Evolutionary conservation across 2,329 filamentous ascomycete genomes (phyloP), one percentile per base, ranked within the genome.

Genomic region (Botrytis medusae): DNA sequence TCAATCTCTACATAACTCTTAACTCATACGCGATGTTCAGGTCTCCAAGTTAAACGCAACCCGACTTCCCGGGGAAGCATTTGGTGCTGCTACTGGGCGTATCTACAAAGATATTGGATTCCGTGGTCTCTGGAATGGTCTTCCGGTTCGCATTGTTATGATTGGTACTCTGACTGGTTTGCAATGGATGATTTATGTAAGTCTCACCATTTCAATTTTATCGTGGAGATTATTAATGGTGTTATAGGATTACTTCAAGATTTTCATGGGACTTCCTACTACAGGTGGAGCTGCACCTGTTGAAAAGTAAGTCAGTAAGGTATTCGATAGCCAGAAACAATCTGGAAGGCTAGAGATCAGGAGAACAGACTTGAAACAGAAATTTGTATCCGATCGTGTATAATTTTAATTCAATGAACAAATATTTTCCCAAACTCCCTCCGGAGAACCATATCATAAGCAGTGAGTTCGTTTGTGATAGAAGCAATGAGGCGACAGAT

Each of bases 101-200:
- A 96, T 97, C 79, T 97, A 97, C 84, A 89, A 87, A 79, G 92
- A 97, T 54, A 96, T 97, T 79, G 94, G 94, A 46, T 97, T 97
- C 83, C 79, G 78, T 25, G 95, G 95, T n/a, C 87, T 98, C 42
- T 97, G 95, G 95, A 97, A 97, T 80, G 95, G 95, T 14, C 84
- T 98, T 62, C 91, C 93, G 0, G 92, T 97, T 68, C 84, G 90
- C 79, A 97, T 97, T 80, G 90, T 72, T 12, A 72, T 72, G 71
- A 79, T 79, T 59, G 82, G 83, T 42, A 87, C 84, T 0, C 78
- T 87, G 77, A 97, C 93, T 32, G 93, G 93, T 74, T 84, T 97
- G 75, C 94, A 97, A 85, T 97, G 94, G 94, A 93, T 97, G 91
- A 96, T 95, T 82, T 96, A 95, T 84, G 92, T 88, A 79, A 86